These are phyloP conservation scores for Salix arbutifolia DNA, from an alignment of 345 rosid genomes.

Conservation along the genomic window DNA sequence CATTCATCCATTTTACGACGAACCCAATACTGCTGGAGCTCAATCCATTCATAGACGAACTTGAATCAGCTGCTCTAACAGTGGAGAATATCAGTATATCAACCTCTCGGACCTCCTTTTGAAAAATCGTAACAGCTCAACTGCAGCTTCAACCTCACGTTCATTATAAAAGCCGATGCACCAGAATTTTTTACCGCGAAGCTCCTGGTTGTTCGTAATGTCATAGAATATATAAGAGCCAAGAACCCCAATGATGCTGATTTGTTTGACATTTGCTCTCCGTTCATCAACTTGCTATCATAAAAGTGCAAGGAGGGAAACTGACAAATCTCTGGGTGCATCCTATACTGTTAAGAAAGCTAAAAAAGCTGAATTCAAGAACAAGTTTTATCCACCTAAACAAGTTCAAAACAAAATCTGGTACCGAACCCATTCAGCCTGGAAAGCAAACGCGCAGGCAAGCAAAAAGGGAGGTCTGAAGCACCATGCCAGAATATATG, in stretches of 20 bases:
- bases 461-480: too few relatives aligned
- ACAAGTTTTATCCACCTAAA: too few relatives aligned
- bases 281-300: slow-evolving; percentile 77
- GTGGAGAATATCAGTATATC: slow-evolving; percentile 88
- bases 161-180: slow-evolving; percentile 69
- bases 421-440: too few relatives aligned
- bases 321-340: slow-evolving; percentile 93
- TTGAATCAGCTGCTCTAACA: slow-evolving; percentile 74
- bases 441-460: too few relatives aligned
- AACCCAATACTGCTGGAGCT: slow-evolving; percentile 74
- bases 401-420: too few relatives aligned
- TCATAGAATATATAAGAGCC: slow-evolving; percentile 84
- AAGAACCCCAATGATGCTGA: slow-evolving; percentile 50
- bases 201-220: slow-evolving; percentile 73
- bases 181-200: slow-evolving; percentile 69
- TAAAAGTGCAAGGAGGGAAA: slow-evolving; percentile 92
- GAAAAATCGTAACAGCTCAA: slow-evolving; percentile 65
- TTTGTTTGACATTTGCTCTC: slow-evolving; percentile 58
- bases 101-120: slow-evolving; percentile 83
- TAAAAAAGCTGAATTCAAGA: too few relatives aligned
- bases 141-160: slow-evolving; percentile 84
- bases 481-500: too few relatives aligned
- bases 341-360: slow-evolving; percentile 99
- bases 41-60: slow-evolving; percentile 22
- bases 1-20: slow-evolving; percentile 90